phyloP scores from a whole-genome alignment of 2,329 filamentous ascomycete genomes.

The Penicillium sp. region DNA sequence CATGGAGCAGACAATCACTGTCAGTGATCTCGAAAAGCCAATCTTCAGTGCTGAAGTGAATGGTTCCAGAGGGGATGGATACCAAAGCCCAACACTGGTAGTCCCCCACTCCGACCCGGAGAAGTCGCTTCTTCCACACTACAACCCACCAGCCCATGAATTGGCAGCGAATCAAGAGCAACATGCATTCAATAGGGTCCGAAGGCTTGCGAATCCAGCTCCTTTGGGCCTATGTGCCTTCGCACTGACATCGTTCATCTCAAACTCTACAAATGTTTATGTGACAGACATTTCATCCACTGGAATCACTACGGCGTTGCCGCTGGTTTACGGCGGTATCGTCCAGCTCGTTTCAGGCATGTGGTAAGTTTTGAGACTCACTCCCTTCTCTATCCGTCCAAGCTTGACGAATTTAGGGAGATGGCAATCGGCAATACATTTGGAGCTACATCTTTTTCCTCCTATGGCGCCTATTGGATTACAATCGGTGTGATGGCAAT shows the following conservation, averaged over 20 bases:
- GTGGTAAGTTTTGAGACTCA: slow-evolving; percentile 9
- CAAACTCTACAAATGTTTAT: slow-evolving; percentile 17
- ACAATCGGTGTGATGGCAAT: slow-evolving; percentile 15
- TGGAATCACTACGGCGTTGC: slow-evolving; percentile 11
- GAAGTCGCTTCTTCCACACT: background rate
- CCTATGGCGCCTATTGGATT: slow-evolving; percentile 23
- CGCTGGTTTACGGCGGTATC: slow-evolving; percentile 18
- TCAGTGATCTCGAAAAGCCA: background rate
- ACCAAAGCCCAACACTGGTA: background rate
- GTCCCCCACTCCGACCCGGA: background rate
- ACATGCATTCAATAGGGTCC: background rate
- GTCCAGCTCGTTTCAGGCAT: slow-evolving; percentile 20
- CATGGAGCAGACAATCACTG: background rate
- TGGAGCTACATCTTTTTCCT: slow-evolving; percentile 21
- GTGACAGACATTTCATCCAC: slow-evolving; percentile 3
- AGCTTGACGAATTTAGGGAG: slow-evolving; percentile 11
- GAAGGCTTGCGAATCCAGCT: slow-evolving; percentile 19
- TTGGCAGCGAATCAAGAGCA: background rate
- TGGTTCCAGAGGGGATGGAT: background rate
- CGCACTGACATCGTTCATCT: slow-evolving; percentile 19
- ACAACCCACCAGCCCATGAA: background rate
- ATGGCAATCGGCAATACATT: slow-evolving; percentile 23
- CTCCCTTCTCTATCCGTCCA: no score
- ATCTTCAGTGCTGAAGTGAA: background rate
- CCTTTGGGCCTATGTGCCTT: slow-evolving; percentile 21